phyloP scores from a whole-genome alignment of 148 eudicot genomes.

The Euryodendron excelsum region DNA sequence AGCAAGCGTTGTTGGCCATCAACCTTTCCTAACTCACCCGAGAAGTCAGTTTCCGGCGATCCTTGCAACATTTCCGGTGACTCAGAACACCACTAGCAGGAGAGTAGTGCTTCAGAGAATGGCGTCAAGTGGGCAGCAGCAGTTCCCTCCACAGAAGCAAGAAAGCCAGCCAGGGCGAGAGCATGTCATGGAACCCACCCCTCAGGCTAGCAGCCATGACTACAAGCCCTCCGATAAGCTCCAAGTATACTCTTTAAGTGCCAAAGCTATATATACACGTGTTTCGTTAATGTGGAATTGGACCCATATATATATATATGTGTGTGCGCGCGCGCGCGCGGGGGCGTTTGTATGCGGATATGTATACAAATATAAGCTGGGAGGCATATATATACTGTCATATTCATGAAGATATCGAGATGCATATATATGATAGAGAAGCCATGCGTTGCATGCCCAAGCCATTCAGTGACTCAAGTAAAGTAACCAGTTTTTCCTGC shows the following conservation, averaged over 20 bases:
- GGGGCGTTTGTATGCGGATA: too few relatives aligned
- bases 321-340: too few relatives aligned
- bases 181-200: slow-evolving; percentile 74
- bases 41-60: background rate
- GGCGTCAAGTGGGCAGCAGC: slow-evolving; percentile 41
- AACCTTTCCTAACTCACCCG: background rate
- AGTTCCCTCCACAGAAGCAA: slow-evolving; percentile 67
- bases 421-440: too few relatives aligned
- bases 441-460: too few relatives aligned
- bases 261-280: background rate
- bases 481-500: too few relatives aligned
- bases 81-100: too few relatives aligned
- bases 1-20: background rate
- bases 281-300: too few relatives aligned
- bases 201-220: slow-evolving; percentile 26
- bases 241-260: slow-evolving; percentile 31
- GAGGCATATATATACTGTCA: too few relatives aligned
- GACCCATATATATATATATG: background rate
- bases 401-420: too few relatives aligned
- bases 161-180: slow-evolving; percentile 75
- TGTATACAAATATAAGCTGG: too few relatives aligned
- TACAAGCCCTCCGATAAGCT: slow-evolving; percentile 73
- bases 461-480: too few relatives aligned
- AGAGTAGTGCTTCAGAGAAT: slow-evolving; percentile 17
- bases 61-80: background rate